Evolutionary conservation across 1,139 yeast genomes (phyloP).

Genomic region (Yamadazyma trypodendri): DNA sequence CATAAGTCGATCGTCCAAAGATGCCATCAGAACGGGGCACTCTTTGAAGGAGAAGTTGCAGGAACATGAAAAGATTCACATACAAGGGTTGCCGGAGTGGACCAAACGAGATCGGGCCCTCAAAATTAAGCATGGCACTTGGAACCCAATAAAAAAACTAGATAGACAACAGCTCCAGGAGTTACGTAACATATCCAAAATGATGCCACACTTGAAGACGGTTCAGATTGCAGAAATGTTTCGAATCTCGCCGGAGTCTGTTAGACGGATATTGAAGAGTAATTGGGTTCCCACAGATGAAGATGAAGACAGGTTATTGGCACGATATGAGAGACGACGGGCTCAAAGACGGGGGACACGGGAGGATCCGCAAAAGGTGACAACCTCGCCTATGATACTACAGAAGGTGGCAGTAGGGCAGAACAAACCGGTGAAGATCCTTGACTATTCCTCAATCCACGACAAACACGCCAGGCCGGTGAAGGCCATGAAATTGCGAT

Average conservation of each 20-base stretch:
- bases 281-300: constrained; percentile 67
- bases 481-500: too few relatives aligned
- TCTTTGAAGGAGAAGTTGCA: constrained; percentile 7
- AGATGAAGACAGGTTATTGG: constrained; percentile 45
- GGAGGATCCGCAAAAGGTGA: background rate
- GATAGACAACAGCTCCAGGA: constrained; percentile 72
- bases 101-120: constrained; percentile 62
- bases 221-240: constrained; percentile 64
- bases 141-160: constrained; percentile 72
- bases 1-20: constrained; percentile 6
- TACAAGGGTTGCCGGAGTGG: constrained; percentile 47
- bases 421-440: background rate
- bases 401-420: constrained; percentile 1
- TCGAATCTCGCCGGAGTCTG: constrained; percentile 77
- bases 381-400: too few relatives aligned
- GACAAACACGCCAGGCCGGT: too few relatives aligned
- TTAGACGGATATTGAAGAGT: constrained; percentile 74
- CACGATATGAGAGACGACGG: constrained; percentile 46
- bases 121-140: constrained; percentile 56
- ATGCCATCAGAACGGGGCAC: constrained; percentile 1
- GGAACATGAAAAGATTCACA: constrained; percentile 8
- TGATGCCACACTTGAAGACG: constrained; percentile 59
- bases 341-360: background rate
- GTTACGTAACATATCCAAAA: constrained; percentile 53
- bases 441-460: background rate